Percentiles rank a stretch among this genome's conserved stretches.
These are phyloP conservation scores for Zopfochytrium polystomum DNA, from an alignment of 371 early-diverging fungal genomes.

Conservation along the genomic window DNA sequence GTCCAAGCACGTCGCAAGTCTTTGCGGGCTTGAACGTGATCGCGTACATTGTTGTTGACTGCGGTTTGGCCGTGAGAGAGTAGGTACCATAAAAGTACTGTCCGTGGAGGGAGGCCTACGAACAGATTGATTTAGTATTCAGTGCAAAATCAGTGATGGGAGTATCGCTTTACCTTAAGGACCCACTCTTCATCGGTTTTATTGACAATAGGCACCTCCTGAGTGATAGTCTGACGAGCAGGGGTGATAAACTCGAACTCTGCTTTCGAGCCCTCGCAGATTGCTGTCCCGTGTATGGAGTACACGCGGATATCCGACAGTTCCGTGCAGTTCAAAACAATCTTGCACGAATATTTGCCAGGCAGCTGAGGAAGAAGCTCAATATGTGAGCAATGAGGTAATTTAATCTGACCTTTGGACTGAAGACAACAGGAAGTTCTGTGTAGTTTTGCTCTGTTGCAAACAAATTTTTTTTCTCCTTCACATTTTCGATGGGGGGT, in stretches of 20 bases:
- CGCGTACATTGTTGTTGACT: constrained; percentile 27
- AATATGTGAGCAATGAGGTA: background rate
- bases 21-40: constrained; percentile 39
- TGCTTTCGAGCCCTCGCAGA: constrained; percentile 44
- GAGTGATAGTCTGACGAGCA: constrained; percentile 39
- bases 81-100: constrained; percentile 31
- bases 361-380: constrained; percentile 27
- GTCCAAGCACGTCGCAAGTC: constrained; percentile 27
- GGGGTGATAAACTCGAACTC: constrained; percentile 42
- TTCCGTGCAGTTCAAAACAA: constrained; percentile 40
- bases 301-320: constrained; percentile 41
- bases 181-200: constrained; percentile 50
- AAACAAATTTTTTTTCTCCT: constrained; percentile 26
- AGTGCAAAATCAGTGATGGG: background rate
- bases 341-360: constrained; percentile 45
- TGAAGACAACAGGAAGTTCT: constrained; percentile 40
- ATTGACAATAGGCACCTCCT: constrained; percentile 52
- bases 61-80: constrained; percentile 31
- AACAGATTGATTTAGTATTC: background rate
- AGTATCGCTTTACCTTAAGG: constrained; percentile 26
- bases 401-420: constrained; percentile 31
- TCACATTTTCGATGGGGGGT: constrained; percentile 21
- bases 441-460: constrained; percentile 39
- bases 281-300: constrained; percentile 40
- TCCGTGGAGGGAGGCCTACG: constrained; percentile 40